These are phyloP conservation scores for Melaleuca quinquenervia DNA, from an alignment of 345 rosid species.

Conservation along the genomic window DNA sequence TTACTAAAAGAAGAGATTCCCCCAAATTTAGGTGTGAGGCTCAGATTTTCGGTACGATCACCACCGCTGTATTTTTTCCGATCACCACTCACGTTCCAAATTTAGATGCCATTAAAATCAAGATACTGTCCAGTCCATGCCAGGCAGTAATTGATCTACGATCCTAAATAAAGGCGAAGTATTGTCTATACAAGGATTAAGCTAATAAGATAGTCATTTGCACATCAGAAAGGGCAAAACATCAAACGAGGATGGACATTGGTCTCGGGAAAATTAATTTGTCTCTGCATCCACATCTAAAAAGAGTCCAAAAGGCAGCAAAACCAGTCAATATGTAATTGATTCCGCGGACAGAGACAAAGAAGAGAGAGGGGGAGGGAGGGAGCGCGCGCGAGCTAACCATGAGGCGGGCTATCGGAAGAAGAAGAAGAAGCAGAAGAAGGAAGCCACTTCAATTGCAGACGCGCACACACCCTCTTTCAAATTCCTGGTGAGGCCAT, in stretches of 20 bases:
- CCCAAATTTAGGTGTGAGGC: conserved; percentile 37
- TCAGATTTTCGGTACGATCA: neutral
- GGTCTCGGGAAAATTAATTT: neutral
- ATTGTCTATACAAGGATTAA: neutral
- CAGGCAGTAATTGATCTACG: neutral
- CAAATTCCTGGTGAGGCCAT: neutral
- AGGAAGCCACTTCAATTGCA: neutral
- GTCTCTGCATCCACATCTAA: neutral
- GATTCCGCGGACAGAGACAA: neutral
- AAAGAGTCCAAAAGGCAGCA: neutral
- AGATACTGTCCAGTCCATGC: neutral
- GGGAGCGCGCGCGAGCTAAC: neutral
- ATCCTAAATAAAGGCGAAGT: neutral
- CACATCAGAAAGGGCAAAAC: neutral
- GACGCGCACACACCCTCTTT: neutral
- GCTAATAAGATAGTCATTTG: neutral
- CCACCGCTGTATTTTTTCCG: neutral
- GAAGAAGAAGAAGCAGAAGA: neutral
- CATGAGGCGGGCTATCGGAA: neutral
- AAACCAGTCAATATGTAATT: neutral
- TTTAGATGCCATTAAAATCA: neutral
- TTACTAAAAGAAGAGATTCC: conserved; percentile 4
- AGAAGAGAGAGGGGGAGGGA: neutral
- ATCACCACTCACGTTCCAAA: neutral
- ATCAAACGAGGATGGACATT: neutral